Percentiles rank a stretch among this genome's conserved stretches.
Conservation (phyloP, 306 rosid species). For the Vachellia pachyceras region DNA sequence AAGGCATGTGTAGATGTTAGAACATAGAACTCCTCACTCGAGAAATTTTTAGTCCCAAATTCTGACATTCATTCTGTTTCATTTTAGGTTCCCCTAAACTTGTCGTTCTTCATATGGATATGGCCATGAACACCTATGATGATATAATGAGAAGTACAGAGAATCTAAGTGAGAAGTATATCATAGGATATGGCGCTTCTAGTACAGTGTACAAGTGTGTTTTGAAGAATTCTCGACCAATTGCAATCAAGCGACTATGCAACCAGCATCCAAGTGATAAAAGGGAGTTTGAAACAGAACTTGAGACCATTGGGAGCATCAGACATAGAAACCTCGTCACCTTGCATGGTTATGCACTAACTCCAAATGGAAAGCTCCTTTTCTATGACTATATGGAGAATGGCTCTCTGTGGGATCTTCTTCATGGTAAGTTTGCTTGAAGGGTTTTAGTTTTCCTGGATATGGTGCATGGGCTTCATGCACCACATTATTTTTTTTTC, state of each 20-base stretch:
- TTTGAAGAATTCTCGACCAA: conserved; percentile 92
- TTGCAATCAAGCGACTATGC: conserved; percentile 87
- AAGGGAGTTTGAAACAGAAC: conserved; percentile 92
- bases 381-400: conserved; percentile 96
- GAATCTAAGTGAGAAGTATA: conserved; percentile 86
- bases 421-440: conserved; percentile 65
- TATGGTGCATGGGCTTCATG: not conserved
- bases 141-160: conserved; percentile 98
- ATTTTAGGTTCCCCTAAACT: conserved; percentile 58
- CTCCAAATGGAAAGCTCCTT: conserved; percentile 89
- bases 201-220: conserved; percentile 96
- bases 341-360: conserved; percentile 91
- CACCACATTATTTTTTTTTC: not conserved
- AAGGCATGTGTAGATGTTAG: conserved; percentile 53
- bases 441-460: not conserved
- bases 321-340: conserved; percentile 93
- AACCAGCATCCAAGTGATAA: conserved; percentile 76
- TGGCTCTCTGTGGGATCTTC: conserved; percentile 96
- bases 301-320: conserved; percentile 84
- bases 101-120: conserved; percentile 92
- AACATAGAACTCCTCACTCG: not conserved
- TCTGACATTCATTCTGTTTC: not conserved
- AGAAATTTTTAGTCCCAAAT: not conserved
- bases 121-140: conserved; percentile 94
- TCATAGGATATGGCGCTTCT: conserved; percentile 90